Evolutionary conservation across 2,329 filamentous ascomycete genomes (phyloP), one percentile per base, ranked within the genome.

Genomic region (Alternaria rosae): DNA sequence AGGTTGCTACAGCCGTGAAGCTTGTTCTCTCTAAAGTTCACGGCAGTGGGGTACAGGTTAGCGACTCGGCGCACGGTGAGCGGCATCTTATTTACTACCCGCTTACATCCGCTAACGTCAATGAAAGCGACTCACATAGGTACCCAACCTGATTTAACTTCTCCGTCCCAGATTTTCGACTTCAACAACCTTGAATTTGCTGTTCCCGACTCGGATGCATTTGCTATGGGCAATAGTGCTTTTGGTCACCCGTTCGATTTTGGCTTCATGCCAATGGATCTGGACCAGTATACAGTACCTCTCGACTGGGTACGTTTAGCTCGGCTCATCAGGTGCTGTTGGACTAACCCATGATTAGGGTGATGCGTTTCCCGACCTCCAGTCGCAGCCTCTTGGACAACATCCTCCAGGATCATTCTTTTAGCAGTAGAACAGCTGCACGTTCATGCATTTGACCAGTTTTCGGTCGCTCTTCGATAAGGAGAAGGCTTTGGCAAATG

Each of bases 1-100:
- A 69, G 53, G 74, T 75, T 43, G 69, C 69, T 15, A 67, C 73
- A 20, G 75, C 75, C 4, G 67, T 76, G 15, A 70, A 61, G 21
- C 25, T 76, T 38, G 70, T 78, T 11, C 69, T 78, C 9, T 54
- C 64, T 3, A 77, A 74, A 63, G 68, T 63, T 25, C 56, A 54
- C 8, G 52, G 61, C 8, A 59, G 28, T 15, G 52, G 44, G 2
- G 42, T 51, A 12, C 45, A 45, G 6, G n/a, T 26, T 17, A 25
- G 35, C 8, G 50, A 53, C 2, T 42, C 57, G 9, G 13, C 61
- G 17, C 44, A 57, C n/a, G 47, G 70, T 71, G 25, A 62, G 67
- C 56, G 3, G n/a, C 17, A 43, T 10, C 20, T 38, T 20, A 11
- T n/a, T 6, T 2, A 23, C 4, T 10, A 23, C 23, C 4, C 12